These are phyloP conservation scores for Petunia secreta DNA, from an alignment of 257 asterid species.

Conservation along the genomic window DNA sequence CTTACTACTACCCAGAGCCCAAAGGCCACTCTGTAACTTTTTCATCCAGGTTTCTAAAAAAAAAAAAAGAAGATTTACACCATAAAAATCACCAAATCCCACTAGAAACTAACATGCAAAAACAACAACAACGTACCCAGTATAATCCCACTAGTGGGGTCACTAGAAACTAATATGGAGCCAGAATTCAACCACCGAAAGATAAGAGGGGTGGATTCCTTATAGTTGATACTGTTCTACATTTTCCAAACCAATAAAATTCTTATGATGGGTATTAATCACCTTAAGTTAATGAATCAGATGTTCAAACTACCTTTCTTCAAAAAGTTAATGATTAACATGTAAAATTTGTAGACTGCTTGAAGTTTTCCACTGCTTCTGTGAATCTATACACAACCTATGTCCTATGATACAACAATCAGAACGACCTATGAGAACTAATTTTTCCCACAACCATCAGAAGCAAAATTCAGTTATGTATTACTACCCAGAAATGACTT, in stretches of 20 bases:
- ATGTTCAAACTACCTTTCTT: neutral
- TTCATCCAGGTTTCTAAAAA: neutral
- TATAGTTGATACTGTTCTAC: neutral
- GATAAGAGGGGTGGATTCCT: neutral
- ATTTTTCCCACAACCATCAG: neutral
- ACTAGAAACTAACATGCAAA: neutral
- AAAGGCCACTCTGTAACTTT: no score
- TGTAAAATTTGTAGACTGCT: neutral
- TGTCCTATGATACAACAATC: neutral
- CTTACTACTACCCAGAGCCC: no score
- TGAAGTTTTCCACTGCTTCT: no score
- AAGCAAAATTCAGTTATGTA: no score
- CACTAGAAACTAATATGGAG: neutral
- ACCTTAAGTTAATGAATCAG: neutral
- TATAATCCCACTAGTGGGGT: no score
- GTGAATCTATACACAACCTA: neutral
- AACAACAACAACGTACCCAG: no score
- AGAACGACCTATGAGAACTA: neutral
- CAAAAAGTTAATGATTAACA: neutral
- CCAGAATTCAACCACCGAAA: neutral
- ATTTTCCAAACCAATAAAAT: neutral
- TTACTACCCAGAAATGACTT: neutral
- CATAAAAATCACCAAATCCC: neutral
- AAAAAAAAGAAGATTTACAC: neutral
- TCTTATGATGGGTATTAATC: neutral